Conservation (phyloP, 1,139 yeast genomes). For the Kazachstania sp. region DNA sequence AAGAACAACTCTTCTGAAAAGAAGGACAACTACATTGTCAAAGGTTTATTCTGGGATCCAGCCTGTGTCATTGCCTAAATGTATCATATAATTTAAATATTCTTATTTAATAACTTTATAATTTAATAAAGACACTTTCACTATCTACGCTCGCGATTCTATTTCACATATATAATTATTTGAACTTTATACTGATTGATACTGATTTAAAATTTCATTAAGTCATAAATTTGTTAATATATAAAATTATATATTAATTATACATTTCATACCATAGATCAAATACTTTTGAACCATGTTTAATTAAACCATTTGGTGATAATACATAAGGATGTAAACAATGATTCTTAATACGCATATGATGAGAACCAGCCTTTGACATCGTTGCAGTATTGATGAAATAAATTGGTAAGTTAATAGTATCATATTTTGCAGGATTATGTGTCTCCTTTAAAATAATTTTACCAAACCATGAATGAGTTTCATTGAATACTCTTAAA, state of each 20-base stretch:
- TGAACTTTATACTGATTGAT: neutral
- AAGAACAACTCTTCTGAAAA: constrained; percentile 21
- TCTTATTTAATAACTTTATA: no score
- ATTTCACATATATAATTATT: no score
- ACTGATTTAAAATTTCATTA: neutral
- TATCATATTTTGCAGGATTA: constrained; percentile 21
- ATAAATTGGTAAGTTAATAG: constrained; percentile 23
- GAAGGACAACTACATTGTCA: constrained; percentile 26
- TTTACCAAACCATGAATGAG: constrained; percentile 48
- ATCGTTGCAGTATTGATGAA: neutral
- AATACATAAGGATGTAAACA: constrained; percentile 19
- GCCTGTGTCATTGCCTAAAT: constrained; percentile 25
- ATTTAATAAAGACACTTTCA: neutral
- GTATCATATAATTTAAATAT: no score
- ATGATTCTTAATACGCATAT: constrained; percentile 13
- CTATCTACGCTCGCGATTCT: no score
- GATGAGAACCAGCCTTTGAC: neutral
- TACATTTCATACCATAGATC: constrained; percentile 9
- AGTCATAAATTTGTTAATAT: neutral
- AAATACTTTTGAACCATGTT: constrained; percentile 11
- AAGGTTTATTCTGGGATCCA: constrained; percentile 24
- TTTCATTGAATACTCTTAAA: constrained; percentile 45
- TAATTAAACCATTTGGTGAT: constrained; percentile 20
- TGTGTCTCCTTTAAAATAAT: constrained; percentile 39
- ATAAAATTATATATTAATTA: constrained; percentile 4